Base-by-base conservation (phyloP, 176 grass and related monocot genomes). In the Triticum timopheevii region DNA sequence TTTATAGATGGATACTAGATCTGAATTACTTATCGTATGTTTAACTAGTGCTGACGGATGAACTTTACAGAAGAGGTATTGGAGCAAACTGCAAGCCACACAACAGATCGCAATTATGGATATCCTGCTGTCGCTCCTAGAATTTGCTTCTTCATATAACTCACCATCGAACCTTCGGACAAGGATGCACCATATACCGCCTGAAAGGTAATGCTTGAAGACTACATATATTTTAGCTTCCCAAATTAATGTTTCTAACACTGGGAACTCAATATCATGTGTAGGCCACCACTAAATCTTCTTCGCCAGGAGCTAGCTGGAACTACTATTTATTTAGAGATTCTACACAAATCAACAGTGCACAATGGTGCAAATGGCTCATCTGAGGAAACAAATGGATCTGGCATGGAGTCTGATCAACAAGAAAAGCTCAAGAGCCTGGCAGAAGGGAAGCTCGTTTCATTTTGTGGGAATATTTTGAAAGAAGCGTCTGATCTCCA, bases 111-210 rank as follows among this genome's bases (percentile, higher is more conserved):
- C 94, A 79, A 89, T 99, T 88, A 92, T 99, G 94, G 97, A 99
- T 82, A 93, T 94, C 79, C 89, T 99, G 72, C 86, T 97, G 33
- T 97, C 97, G 62, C 92, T 99, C 50, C 90, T 99, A 65, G 97
- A 99, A 81, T 99, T 97, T 96, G 92, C 97, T 85, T 88, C 97
- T 73, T 93, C 92, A 13, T 99, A 99, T 89, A 99, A 99, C 82
- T 99, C 97, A 30, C 80, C 94, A 72, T 97, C 94, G 78, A 99
- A 96, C 79, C 92, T 99, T 77, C 95, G 92, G 87, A 92, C 90
- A 17, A 87, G 97, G 83, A 99, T 99, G 97, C 94, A 94, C 83
- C 91, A 97, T 82, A 96, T 94, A 79, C 82, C 92, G 38, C 70
- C 89, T 83, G 92, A 99, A 93, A 92, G 97, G 97, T 97, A 91